Conservation (phyloP, 768 basidiomycete genomes). For the Vararia minispora region DNA sequence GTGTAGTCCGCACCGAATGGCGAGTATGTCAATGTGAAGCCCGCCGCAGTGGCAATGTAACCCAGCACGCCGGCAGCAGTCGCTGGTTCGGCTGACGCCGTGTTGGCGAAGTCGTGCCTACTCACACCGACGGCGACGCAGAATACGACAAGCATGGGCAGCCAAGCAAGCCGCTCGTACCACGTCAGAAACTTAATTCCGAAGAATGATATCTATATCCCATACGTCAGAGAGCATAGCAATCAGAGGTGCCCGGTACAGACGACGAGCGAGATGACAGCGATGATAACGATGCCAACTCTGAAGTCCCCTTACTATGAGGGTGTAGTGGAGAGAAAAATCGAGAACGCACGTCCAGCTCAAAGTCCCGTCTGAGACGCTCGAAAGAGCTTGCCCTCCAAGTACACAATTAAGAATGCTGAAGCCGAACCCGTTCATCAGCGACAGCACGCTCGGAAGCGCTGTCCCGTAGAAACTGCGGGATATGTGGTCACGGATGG, state of each 20-base stretch:
- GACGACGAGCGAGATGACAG: constrained; percentile 51
- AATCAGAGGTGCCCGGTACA: constrained; percentile 14
- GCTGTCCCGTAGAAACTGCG: constrained; percentile 46
- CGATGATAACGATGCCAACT: constrained; percentile 76
- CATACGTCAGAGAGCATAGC: background rate
- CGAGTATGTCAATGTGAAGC: constrained; percentile 58
- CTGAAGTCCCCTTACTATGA: background rate
- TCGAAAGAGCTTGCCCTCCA: constrained; percentile 49
- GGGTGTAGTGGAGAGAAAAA: background rate
- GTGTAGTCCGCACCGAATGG: constrained; percentile 64
- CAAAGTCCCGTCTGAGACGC: constrained; percentile 34
- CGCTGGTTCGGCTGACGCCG: constrained; percentile 38
- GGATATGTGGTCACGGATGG: constrained; percentile 4
- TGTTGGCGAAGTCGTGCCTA: constrained; percentile 51
- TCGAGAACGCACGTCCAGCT: constrained; percentile 34
- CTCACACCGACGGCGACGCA: constrained; percentile 63
- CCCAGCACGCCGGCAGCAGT: constrained; percentile 43
- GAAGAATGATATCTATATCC: constrained; percentile 46
- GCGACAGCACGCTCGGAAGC: constrained; percentile 34
- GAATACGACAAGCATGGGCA: constrained; percentile 68
- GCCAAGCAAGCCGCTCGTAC: constrained; percentile 71
- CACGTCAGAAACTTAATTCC: constrained; percentile 53
- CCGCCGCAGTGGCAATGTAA: constrained; percentile 62
- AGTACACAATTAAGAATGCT: constrained; percentile 48
- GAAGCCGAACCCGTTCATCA: constrained; percentile 43